Conservation (phyloP, 2,329 filamentous ascomycete genomes). For the Xylaria sp. region DNA sequence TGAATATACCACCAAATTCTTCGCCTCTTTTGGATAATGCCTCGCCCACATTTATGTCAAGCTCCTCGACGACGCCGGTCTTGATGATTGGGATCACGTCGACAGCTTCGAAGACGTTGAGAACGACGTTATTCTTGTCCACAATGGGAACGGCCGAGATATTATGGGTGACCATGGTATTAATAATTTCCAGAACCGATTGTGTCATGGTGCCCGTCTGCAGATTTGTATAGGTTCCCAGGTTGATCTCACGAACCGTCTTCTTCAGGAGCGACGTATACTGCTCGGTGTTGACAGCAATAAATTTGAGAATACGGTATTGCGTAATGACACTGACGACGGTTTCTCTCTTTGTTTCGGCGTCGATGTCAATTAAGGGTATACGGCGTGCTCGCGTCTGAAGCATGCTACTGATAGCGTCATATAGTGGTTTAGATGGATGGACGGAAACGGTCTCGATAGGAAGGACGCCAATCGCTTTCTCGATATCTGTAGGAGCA, state of each 20-base stretch:
- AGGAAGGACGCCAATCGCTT: slow-evolving; percentile 85
- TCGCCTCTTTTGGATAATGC: slow-evolving; percentile 85
- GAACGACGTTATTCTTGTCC: slow-evolving; percentile 75
- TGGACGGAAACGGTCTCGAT: slow-evolving; percentile 97
- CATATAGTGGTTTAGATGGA: slow-evolving; percentile 87
- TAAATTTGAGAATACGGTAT: slow-evolving; percentile 98
- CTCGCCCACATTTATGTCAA: slow-evolving; percentile 85
- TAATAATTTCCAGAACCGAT: slow-evolving; percentile 91
- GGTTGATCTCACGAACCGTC: slow-evolving; percentile 78
- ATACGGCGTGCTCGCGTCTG: slow-evolving; percentile 92
- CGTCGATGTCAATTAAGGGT: slow-evolving; percentile 89
- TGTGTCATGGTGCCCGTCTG: slow-evolving; percentile 87
- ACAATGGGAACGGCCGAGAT: slow-evolving; percentile 96
- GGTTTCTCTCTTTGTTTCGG: slow-evolving; percentile 89
- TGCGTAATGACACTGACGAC: slow-evolving; percentile 97
- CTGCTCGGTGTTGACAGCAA: slow-evolving; percentile 86
- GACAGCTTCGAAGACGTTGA: slow-evolving; percentile 97
- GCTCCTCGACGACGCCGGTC: slow-evolving; percentile 88
- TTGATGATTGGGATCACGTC: slow-evolving; percentile 97
- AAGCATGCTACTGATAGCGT: slow-evolving; percentile 93
- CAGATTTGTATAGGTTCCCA: slow-evolving; percentile 84
- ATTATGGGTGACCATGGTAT: slow-evolving; percentile 88
- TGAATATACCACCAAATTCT: slow-evolving; percentile 96
- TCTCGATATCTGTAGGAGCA: slow-evolving; percentile 78
- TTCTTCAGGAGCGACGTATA: slow-evolving; percentile 90